A percentile compares a stretch with the other conserved stretches of the same genome.
These are phyloP conservation scores for Sequoiadendron giganteum DNA, from an alignment of 75 land plant species.

Conservation along the genomic window DNA sequence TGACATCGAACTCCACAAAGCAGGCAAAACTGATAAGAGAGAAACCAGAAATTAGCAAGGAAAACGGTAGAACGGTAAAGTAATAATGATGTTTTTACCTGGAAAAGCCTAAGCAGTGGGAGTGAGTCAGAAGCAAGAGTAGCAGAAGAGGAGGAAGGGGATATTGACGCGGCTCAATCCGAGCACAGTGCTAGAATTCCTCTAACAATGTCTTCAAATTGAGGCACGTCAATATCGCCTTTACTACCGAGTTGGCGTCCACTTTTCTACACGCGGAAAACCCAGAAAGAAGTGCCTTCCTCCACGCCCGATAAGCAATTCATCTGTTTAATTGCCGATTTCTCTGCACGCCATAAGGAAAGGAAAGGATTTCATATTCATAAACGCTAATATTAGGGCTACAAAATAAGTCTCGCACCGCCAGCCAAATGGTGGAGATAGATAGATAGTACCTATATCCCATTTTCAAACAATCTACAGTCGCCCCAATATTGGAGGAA, in stretches of 20 bases:
- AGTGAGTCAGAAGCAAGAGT: neutral
- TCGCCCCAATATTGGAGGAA: neutral
- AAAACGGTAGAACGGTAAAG: neutral
- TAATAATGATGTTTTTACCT: neutral
- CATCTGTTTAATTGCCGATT: neutral
- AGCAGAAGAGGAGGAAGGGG: neutral
- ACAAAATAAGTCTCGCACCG: no score
- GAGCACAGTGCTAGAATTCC: conserved; percentile 10
- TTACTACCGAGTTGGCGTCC: neutral
- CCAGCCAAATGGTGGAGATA: neutral
- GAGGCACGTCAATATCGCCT: conserved; percentile 16
- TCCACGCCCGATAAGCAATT: no score
- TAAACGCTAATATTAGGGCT: no score
- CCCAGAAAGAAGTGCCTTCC: neutral
- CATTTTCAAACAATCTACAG: neutral
- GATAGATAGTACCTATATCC: neutral
- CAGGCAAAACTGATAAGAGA: no score
- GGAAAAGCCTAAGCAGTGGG: neutral
- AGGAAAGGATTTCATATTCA: neutral
- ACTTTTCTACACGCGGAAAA: no score
- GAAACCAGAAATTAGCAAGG: neutral
- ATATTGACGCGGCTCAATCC: conserved; percentile 17
- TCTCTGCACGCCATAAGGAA: no score
- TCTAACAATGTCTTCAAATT: conserved; percentile 13
- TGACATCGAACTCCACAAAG: neutral